Percentiles rank a stretch among this genome's conserved stretches.
Conservation (phyloP, 495 filamentous ascomycete species). For the Venustampulla echinocandica region DNA sequence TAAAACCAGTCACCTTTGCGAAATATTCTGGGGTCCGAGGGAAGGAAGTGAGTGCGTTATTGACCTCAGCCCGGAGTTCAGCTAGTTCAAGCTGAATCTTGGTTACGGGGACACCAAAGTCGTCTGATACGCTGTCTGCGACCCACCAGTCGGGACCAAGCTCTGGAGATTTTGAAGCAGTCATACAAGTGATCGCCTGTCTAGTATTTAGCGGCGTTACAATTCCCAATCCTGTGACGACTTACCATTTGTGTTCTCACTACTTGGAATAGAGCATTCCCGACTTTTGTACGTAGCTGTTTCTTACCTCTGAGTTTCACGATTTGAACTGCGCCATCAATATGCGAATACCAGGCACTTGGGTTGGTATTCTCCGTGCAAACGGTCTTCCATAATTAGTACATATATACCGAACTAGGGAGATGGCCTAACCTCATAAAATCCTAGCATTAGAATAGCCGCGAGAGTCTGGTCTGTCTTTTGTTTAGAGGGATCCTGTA, state of each 20-base stretch:
- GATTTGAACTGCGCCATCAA: slow-evolving; percentile 45
- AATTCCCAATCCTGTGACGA: background rate
- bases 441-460: slow-evolving; percentile 50
- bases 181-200: slow-evolving; percentile 36
- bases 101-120: slow-evolving; percentile 31
- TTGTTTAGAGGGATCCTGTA: slow-evolving; percentile 39
- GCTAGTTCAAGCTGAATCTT: slow-evolving; percentile 36
- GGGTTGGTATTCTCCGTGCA: slow-evolving; percentile 36
- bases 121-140: slow-evolving; percentile 31
- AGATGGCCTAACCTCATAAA: slow-evolving; percentile 47
- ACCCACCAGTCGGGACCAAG: slow-evolving; percentile 47
- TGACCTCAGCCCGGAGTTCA: slow-evolving; percentile 39
- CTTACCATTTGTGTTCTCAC: slow-evolving; percentile 44
- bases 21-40: slow-evolving; percentile 30
- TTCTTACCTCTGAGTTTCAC: slow-evolving; percentile 43
- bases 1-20: slow-evolving; percentile 31
- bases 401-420: background rate
- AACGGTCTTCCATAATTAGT: slow-evolving; percentile 27
- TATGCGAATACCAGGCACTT: slow-evolving; percentile 44
- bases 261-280: slow-evolving; percentile 40
- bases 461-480: slow-evolving; percentile 50
- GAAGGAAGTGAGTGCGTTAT: slow-evolving; percentile 28
- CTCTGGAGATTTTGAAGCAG: slow-evolving; percentile 33
- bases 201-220: slow-evolving; percentile 11
- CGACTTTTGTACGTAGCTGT: slow-evolving; percentile 38